Conservation (phyloP, 164 flowering plant species). For the Taxillus chinensis region DNA sequence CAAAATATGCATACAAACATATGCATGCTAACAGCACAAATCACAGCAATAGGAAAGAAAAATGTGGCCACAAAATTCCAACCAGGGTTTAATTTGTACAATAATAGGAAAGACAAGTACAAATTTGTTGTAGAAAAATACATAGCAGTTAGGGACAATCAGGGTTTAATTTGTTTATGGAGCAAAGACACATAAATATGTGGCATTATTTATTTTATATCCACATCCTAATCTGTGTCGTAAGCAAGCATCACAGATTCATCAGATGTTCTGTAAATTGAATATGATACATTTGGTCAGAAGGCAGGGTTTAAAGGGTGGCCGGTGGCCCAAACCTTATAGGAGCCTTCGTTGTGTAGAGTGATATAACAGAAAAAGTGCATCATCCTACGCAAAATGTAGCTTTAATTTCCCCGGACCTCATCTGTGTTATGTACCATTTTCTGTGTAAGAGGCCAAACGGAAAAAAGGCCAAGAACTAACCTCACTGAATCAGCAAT, state of each 20-base stretch:
- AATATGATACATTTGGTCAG: slow-evolving; percentile 16
- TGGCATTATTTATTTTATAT: slow-evolving; percentile 8
- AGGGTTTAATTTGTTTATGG: too few species aligned
- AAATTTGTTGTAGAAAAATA: too few species aligned
- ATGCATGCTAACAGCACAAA: too few species aligned
- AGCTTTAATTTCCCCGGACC: slow-evolving; percentile 2
- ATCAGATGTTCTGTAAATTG: slow-evolving; percentile 14
- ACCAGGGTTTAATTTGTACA: too few species aligned
- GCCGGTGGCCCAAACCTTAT: not conserved
- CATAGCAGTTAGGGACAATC: too few species aligned
- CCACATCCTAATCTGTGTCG: not conserved
- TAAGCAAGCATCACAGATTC: not conserved
- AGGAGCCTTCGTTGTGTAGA: slow-evolving; percentile 5
- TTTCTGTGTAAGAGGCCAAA: slow-evolving; percentile 13
- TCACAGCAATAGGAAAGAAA: too few species aligned
- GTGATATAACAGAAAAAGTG: slow-evolving; percentile 9
- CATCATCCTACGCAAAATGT: slow-evolving; percentile 16
- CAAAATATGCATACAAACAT: too few species aligned
- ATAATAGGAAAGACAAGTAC: too few species aligned
- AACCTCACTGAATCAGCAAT: slow-evolving; percentile 4
- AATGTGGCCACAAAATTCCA: too few species aligned
- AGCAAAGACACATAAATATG: slow-evolving; percentile 2
- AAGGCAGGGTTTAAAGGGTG: too few species aligned
- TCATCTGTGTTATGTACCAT: slow-evolving; percentile 4
- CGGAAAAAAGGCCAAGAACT: not conserved